These are phyloP conservation scores for Casuarina glauca DNA, from an alignment of 306 rosid species.

Conservation along the genomic window DNA sequence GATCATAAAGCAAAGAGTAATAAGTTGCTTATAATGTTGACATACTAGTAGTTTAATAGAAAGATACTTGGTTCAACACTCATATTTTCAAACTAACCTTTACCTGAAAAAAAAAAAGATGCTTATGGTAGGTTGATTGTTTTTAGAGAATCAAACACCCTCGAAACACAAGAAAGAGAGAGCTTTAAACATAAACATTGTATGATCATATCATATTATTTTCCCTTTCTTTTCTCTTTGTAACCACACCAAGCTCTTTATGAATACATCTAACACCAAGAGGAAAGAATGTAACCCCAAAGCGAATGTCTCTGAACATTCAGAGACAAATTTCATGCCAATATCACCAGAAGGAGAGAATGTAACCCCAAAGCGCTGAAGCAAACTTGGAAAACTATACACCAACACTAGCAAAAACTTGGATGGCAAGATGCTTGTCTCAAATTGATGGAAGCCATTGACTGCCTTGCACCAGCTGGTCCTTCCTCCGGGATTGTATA, in stretches of 20 bases:
- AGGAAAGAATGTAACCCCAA: not conserved
- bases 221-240: not conserved
- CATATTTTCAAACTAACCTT: too few species aligned
- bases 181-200: not conserved
- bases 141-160: too few species aligned
- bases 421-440: not conserved
- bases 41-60: too few species aligned
- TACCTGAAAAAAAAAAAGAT: too few species aligned
- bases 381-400: not conserved
- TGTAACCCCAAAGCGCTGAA: not conserved
- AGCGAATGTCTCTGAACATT: too few species aligned
- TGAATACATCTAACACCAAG: not conserved
- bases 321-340: too few species aligned
- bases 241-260: not conserved
- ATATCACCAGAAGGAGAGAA: not conserved
- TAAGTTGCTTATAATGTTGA: too few species aligned
- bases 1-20: too few species aligned
- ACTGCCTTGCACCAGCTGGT: not conserved
- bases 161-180: too few species aligned
- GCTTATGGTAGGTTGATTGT: too few species aligned
- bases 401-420: too few species aligned
- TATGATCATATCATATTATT: not conserved
- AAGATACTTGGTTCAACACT: too few species aligned
- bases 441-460: not conserved
- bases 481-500: not conserved